These are phyloP conservation scores for Neocatenulostroma microsporum DNA, from an alignment of 2,329 filamentous ascomycete species.

Conservation along the genomic window DNA sequence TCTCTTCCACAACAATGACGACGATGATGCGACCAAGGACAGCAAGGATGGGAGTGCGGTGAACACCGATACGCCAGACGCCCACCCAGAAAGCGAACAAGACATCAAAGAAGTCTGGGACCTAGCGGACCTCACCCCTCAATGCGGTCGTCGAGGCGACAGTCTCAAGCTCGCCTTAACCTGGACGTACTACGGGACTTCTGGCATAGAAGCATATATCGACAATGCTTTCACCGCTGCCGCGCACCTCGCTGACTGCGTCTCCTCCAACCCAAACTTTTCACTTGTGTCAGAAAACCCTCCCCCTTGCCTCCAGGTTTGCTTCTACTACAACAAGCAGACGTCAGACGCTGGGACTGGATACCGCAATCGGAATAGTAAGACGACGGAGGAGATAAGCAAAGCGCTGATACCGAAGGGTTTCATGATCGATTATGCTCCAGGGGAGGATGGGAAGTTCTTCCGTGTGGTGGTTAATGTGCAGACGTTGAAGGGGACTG, in stretches of 20 bases:
- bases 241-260: slow-evolving; percentile 54
- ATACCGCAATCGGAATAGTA: slow-evolving; percentile 44
- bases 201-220: slow-evolving; percentile 57
- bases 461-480: slow-evolving; percentile 63
- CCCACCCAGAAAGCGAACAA: slow-evolving; percentile 27
- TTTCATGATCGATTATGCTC: slow-evolving; percentile 63
- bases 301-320: slow-evolving; percentile 84
- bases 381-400: slow-evolving; percentile 49
- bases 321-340: slow-evolving; percentile 73
- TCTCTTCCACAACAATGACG: slow-evolving; percentile 32
- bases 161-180: slow-evolving; percentile 76
- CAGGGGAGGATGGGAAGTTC: slow-evolving; percentile 55
- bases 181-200: slow-evolving; percentile 80
- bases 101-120: slow-evolving; percentile 62
- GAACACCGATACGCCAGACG: slow-evolving; percentile 8
- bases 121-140: slow-evolving; percentile 82
- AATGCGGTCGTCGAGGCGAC: slow-evolving; percentile 84
- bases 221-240: slow-evolving; percentile 68
- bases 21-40: slow-evolving; percentile 14
- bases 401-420: slow-evolving; percentile 49
- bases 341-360: slow-evolving; percentile 36
- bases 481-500: slow-evolving; percentile 50
- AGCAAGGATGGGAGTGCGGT: slow-evolving; percentile 25
- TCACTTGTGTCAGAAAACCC: slow-evolving; percentile 66
- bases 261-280: slow-evolving; percentile 55